These are phyloP conservation scores for Cercospora zeina DNA, from an alignment of 2,329 filamentous ascomycete genomes.

Conservation along the genomic window DNA sequence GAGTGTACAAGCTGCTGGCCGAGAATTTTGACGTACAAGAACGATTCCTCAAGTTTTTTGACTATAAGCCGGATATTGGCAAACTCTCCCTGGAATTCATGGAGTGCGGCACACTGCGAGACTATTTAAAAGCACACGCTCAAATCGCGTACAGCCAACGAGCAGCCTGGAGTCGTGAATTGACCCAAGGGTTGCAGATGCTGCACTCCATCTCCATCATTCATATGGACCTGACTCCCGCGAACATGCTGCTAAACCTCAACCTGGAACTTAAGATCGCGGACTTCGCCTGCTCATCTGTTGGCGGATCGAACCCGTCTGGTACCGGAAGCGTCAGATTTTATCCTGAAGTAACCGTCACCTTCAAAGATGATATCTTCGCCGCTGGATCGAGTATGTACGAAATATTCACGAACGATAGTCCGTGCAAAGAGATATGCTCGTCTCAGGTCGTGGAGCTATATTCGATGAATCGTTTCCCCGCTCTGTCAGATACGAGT, in stretches of 20 bases:
- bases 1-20: background rate
- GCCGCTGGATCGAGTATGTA: constrained; percentile 14
- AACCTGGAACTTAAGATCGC: constrained; percentile 7
- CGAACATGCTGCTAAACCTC: constrained; percentile 15
- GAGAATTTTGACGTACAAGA: background rate
- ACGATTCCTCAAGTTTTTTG: too few species aligned
- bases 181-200: constrained; percentile 12
- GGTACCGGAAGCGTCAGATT: constrained; percentile 15
- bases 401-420: constrained; percentile 9
- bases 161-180: constrained; percentile 1
- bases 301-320: constrained; percentile 1
- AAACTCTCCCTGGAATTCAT: background rate
- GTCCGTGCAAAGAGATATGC: constrained; percentile 7
- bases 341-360: constrained; percentile 5
- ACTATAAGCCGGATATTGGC: too few species aligned
- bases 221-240: constrained; percentile 8
- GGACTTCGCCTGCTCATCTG: constrained; percentile 7
- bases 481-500: background rate
- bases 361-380: constrained; percentile 10
- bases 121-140: constrained; percentile 5
- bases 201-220: constrained; percentile 5
- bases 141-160: constrained; percentile 3
- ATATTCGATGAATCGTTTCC: constrained; percentile 8
- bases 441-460: constrained; percentile 10
- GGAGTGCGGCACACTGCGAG: constrained; percentile 5